Evolutionary conservation across 441 rosid genomes (phyloP).

Genomic region (Lepidium campestre): DNA sequence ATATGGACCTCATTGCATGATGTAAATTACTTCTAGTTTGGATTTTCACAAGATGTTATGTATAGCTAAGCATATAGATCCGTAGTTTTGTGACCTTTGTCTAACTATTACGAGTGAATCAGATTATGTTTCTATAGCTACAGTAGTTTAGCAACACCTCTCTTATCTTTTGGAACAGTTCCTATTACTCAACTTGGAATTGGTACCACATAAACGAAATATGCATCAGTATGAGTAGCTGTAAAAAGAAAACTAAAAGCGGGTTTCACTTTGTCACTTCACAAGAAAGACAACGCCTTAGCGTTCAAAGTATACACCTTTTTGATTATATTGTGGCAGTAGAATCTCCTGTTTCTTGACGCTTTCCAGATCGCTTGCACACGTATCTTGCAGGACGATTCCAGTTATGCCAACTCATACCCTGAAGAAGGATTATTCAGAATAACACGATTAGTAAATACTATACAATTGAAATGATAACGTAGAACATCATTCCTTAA

Average conservation of each 20-base stretch:
- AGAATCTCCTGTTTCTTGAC: background rate
- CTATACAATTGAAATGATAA: background rate
- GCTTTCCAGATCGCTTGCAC: background rate
- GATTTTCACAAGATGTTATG: background rate
- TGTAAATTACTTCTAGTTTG: constrained; percentile 1
- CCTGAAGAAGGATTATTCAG: background rate
- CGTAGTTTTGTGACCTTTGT: constrained; percentile 3
- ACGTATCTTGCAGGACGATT: background rate
- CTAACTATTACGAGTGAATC: background rate
- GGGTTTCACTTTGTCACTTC: background rate
- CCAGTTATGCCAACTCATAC: background rate
- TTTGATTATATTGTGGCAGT: background rate
- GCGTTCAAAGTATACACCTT: background rate
- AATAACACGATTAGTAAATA: background rate
- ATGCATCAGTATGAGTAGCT: background rate
- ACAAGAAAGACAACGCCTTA: background rate
- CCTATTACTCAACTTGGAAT: background rate
- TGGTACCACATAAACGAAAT: constrained; percentile 16
- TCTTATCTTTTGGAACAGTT: constrained; percentile 1
- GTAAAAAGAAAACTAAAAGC: background rate
- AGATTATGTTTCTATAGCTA: background rate
- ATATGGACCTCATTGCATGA: background rate
- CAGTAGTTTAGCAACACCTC: background rate
- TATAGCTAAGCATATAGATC: background rate
- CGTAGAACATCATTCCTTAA: background rate